A percentile compares a stretch with the other conserved stretches of the same genome.
These are phyloP conservation scores for Dioscorea zingiberensis DNA, from an alignment of 106 monocot genomes.

Conservation along the genomic window DNA sequence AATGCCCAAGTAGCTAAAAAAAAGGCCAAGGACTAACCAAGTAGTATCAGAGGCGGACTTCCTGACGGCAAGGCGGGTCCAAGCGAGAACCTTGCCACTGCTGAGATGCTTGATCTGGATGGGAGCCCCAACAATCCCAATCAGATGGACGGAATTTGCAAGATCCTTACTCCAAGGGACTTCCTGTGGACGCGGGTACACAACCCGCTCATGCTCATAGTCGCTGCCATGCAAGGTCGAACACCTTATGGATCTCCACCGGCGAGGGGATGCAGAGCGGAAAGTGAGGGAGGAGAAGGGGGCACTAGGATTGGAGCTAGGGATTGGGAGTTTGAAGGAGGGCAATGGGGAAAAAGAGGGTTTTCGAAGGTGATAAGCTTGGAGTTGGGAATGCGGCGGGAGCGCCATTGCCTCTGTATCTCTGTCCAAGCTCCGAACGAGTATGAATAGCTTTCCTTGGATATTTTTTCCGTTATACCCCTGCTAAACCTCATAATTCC, in stretches of 20 bases:
- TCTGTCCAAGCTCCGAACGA: no score
- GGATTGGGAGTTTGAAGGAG: neutral
- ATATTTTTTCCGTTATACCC: no score
- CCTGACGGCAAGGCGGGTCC: constrained; percentile 69
- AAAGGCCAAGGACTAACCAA: constrained; percentile 21
- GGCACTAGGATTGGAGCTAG: constrained; percentile 3
- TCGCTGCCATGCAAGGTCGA: neutral
- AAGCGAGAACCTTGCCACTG: constrained; percentile 67
- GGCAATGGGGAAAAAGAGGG: neutral
- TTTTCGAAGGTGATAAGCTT: neutral
- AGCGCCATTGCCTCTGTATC: constrained; percentile 1
- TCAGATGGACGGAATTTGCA: constrained; percentile 61
- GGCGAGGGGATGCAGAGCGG: no score
- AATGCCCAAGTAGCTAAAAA: no score
- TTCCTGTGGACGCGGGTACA: constrained; percentile 36
- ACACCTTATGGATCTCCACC: no score
- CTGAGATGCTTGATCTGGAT: constrained; percentile 70
- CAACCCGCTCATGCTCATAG: constrained; percentile 20
- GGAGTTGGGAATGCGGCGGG: neutral
- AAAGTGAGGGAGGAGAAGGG: neutral
- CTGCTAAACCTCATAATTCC: no score
- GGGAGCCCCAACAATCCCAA: constrained; percentile 52
- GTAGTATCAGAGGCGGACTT: constrained; percentile 60
- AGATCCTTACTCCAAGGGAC: constrained; percentile 67
- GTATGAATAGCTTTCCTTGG: no score